Evolutionary conservation across 371 early-diverging fungal genomes (phyloP).

Genomic region (Capillidium heterosporum): DNA sequence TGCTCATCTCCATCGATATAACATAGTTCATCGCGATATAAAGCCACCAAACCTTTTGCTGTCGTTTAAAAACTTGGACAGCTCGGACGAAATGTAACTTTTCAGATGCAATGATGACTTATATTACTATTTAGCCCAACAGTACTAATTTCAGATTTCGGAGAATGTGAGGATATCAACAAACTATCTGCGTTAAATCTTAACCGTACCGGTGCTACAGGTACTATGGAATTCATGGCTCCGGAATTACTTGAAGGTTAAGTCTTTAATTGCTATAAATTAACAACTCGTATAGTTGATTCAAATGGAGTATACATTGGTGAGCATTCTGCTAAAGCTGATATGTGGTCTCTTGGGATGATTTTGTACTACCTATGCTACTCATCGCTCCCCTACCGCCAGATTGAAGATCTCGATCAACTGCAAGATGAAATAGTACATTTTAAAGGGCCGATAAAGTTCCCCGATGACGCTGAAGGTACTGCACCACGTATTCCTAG

Average conservation of each 20-base stretch:
- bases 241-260: conserved; percentile 45
- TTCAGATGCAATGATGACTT: not conserved
- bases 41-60: conserved; percentile 65
- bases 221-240: conserved; percentile 89
- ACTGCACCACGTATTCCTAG: conserved; percentile 4
- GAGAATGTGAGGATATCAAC: conserved; percentile 75
- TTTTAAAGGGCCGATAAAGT: conserved; percentile 15
- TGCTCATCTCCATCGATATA: conserved; percentile 60
- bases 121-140: conserved; percentile 31
- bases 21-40: conserved; percentile 59
- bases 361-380: conserved; percentile 80
- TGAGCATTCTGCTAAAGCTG: conserved; percentile 69
- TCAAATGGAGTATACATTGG: conserved; percentile 34
- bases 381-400: conserved; percentile 57
- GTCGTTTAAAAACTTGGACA: conserved; percentile 27
- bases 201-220: conserved; percentile 82
- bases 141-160: conserved; percentile 84
- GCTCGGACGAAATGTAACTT: conserved; percentile 25
- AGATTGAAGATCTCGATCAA: conserved; percentile 74
- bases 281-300: conserved; percentile 18
- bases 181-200: conserved; percentile 20
- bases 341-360: conserved; percentile 92
- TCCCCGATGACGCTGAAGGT: conserved; percentile 2
- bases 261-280: not conserved
- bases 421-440: conserved; percentile 56